Evolutionary conservation across 371 early-diverging fungal species (phyloP), one percentile per base, ranked within the genome.

Genomic region (Mortierella sp.): DNA sequence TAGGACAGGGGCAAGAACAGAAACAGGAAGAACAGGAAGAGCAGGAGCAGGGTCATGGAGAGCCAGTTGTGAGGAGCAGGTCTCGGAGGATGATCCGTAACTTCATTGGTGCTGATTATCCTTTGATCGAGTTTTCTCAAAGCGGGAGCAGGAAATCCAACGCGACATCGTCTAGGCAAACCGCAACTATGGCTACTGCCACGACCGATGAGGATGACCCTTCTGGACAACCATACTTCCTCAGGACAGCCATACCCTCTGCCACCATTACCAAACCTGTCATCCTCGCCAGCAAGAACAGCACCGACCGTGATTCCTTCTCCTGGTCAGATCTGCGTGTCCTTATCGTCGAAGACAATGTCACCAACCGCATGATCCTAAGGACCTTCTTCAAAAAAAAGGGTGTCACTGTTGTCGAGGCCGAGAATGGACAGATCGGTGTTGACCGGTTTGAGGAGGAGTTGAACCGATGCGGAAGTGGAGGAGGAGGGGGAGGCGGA

Each of bases 331-430:
- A 71, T 34, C 84, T 84, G 1, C 84, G 80, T 19, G 84, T 88
- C 50, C 71, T 88, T 28, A 80, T 88, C 70, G 88, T 88, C 21
- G 89, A 88, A 57, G 89, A 88, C 79, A 88, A 88, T 57, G 58
- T 75, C 10, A 80, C 84, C 24, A 88, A 88, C 70, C 78, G 89
- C 10, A 80, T 88, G 84, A 88, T 88, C 31, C 77, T 88, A 4
- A 31, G 76, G 24, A 88, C 81, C n/a, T 88, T 88, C 52, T 74
- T 88, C 63, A 84, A 76, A 60, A 88, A 84, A 58, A 82, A 77
- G 13, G 88, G 88, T 26, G 74, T 88, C 24, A 80, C 78, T 6
- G 80, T 80, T 7, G 80, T 80, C 5, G 89, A 88, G 47, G 89
- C 89, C n/a, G 89, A 88, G 75, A 88, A 88, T 44, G 89, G 89